Base-by-base conservation (phyloP, 257 asterid species). In the Nicotiana knightiana region DNA sequence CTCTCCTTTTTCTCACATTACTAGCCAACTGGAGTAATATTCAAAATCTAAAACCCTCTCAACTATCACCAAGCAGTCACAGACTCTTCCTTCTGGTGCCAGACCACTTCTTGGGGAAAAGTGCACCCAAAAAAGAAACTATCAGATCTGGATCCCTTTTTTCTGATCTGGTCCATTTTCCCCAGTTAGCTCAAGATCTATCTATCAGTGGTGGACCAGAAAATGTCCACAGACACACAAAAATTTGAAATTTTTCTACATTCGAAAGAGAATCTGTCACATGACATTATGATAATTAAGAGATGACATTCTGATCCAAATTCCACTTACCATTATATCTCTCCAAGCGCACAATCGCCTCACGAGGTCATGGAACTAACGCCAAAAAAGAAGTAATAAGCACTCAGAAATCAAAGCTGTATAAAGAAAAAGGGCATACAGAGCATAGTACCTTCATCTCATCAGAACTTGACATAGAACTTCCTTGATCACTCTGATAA, bases 271-370 rank as follows among this genome's bases (percentile, higher is more conserved):
- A 24, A 46, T 21, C 59, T 13, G 79, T 24, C 61, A 6, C 79
- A 71, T 10, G 3, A 73, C 79, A 26, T 73, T 48, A 73, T 73
- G 62, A 48, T 48, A 43, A 73, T 48, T 13, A 73, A 48, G 62
- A 73, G 43, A 26, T 71, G 48, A 46, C 51, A 48, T 48, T 48
- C 53, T 26, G 79, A 48, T 24, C 26, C 43, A 73, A 51, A 73
- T 73, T 48, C 79, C 63, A 88, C 97, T 92, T 80, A 96, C 99
- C 99, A 94, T 93, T 86, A 94, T 73, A 85, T 96, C 99, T 90
- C 99, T 93, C 99, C 99, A 96, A 81, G 93, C 83, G 86, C 99
- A 96, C 81, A 96, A 84, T 78, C 86, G 87, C 79, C 97, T 89
- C 85, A 94, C 97, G 68, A 83, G 88, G 67, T 89, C 97, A 93